Percentiles rank a stretch among this genome's conserved stretches.
phyloP scores from a whole-genome alignment of 345 rosid species.

The Eucalyptus coolabah region DNA sequence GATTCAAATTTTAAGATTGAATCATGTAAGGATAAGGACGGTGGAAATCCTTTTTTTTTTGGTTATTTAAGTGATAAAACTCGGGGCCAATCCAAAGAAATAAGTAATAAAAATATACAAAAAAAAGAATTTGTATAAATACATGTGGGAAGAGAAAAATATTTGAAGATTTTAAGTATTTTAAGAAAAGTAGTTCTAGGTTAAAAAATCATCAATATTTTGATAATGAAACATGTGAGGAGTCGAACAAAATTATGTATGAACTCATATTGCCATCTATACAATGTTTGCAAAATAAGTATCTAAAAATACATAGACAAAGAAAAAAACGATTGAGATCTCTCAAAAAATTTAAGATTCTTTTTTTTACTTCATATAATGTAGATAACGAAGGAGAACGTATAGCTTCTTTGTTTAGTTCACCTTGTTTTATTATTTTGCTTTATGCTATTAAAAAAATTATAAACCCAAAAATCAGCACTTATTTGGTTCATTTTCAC shows the following conservation, averaged over 20 bases:
- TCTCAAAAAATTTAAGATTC: background rate
- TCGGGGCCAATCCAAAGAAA: background rate
- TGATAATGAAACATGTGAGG: background rate
- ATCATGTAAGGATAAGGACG: background rate
- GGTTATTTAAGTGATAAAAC: background rate
- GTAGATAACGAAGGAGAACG: background rate
- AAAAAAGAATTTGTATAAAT: background rate
- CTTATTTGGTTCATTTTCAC: no score
- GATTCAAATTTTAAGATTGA: background rate
- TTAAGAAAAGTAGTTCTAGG: background rate
- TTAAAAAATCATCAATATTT: background rate
- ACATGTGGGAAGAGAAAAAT: background rate
- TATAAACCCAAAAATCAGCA: background rate
- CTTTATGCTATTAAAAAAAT: background rate
- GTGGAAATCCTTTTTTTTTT: background rate
- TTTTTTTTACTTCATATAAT: background rate
- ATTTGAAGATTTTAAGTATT: background rate
- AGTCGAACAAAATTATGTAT: background rate
- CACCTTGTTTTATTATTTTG: background rate
- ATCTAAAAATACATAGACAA: background rate
- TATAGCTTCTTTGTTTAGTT: background rate
- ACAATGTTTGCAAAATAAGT: background rate
- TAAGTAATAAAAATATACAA: background rate
- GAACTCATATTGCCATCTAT: background rate
- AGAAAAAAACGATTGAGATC: background rate